A percentile compares a stretch with the other conserved stretches of the same genome.
These are phyloP conservation scores for Monocercomonoides exilis DNA, from an alignment of 78 protist species.

Conservation along the genomic window DNA sequence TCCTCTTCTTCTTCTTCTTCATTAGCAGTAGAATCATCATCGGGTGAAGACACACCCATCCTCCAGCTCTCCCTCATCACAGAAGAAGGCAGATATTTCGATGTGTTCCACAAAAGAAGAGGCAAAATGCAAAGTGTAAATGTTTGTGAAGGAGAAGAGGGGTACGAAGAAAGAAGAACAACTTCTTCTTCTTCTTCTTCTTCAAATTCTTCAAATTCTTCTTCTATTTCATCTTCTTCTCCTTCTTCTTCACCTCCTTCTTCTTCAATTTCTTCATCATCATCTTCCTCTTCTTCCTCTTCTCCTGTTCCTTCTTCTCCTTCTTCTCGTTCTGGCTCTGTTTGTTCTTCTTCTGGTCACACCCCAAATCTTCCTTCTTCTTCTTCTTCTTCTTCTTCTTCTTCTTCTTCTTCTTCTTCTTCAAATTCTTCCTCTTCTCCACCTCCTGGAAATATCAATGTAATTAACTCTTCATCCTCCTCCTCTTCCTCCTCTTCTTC, in stretches of 20 bases:
- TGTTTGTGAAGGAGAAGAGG: background rate
- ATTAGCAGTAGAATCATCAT: too few species aligned
- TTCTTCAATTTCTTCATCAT: too few species aligned
- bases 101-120: too few species aligned
- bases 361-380: conserved; percentile 3
- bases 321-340: background rate
- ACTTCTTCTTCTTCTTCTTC: background rate
- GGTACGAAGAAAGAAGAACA: background rate
- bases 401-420: conserved; percentile 16
- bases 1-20: too few species aligned
- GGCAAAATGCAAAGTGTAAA: background rate
- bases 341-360: background rate
- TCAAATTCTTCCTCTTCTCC: too few species aligned
- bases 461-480: too few species aligned
- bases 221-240: background rate
- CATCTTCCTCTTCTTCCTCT: conserved; percentile 1
- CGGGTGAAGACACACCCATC: too few species aligned
- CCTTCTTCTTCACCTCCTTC: background rate
- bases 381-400: conserved; percentile 1
- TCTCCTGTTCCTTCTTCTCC: background rate
- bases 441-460: too few species aligned
- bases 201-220: too few species aligned
- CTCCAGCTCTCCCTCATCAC: too few species aligned
- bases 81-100: too few species aligned
- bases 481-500: too few species aligned